phyloP scores from a whole-genome alignment of 352 stramenopile species.

The Phytophthora crassamura region DNA sequence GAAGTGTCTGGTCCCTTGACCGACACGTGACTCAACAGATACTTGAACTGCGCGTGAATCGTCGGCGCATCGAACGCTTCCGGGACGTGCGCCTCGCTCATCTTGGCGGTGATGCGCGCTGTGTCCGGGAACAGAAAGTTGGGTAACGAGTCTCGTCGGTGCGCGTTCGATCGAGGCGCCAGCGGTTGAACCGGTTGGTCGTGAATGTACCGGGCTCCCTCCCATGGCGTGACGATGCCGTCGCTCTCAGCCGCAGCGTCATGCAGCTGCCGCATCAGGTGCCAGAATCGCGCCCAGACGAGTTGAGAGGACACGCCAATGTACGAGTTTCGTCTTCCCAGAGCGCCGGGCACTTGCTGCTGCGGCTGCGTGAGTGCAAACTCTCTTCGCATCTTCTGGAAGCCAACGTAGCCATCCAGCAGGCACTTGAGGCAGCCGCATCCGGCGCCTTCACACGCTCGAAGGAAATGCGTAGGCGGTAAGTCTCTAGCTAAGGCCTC shows the following conservation, averaged over 20 bases:
- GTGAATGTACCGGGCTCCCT: conserved; percentile 38
- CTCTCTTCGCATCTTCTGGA: conserved; percentile 77
- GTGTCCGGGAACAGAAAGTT: conserved; percentile 80
- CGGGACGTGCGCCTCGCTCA: conserved; percentile 46
- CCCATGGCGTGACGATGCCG: conserved; percentile 66
- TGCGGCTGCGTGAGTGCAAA: conserved; percentile 32
- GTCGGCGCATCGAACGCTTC: conserved; percentile 63
- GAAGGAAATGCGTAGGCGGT: conserved; percentile 56
- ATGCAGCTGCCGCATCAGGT: conserved; percentile 81
- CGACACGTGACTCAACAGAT: conserved; percentile 29
- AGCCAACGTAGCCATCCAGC: conserved; percentile 80
- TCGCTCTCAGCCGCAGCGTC: conserved; percentile 72
- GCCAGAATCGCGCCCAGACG: conserved; percentile 82
- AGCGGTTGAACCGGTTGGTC: conserved; percentile 44
- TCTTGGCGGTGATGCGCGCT: conserved; percentile 60
- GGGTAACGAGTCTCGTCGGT: conserved; percentile 59
- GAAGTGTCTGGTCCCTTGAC: conserved; percentile 18
- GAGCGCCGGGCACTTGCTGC: conserved; percentile 13
- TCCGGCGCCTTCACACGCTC: conserved; percentile 71
- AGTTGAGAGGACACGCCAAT: conserved; percentile 62
- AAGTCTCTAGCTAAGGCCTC: conserved; percentile 67
- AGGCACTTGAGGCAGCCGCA: conserved; percentile 87
- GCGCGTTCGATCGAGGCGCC: conserved; percentile 47
- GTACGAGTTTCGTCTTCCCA: conserved; percentile 29
- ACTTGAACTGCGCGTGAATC: conserved; percentile 61